A percentile compares a stretch with the other conserved stretches of the same genome.
These are phyloP conservation scores for Arthrobotrys iridis DNA, from an alignment of 2,329 filamentous ascomycete species.

Conservation along the genomic window DNA sequence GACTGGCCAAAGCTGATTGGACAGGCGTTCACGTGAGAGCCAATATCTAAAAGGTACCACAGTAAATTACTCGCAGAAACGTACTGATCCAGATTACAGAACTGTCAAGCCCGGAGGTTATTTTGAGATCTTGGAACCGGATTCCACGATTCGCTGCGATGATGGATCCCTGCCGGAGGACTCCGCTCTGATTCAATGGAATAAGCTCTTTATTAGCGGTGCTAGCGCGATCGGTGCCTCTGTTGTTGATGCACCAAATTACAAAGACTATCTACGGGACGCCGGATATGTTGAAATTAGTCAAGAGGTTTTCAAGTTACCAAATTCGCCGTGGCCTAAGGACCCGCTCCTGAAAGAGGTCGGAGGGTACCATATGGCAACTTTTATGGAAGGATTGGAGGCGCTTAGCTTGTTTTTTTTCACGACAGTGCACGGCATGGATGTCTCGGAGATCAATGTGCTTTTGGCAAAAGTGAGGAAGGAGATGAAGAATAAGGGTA, in stretches of 20 bases:
- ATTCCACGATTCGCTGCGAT: slow-evolving; percentile 30
- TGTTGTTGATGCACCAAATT: slow-evolving; percentile 54
- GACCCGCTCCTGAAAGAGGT: slow-evolving; percentile 64
- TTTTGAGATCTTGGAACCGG: slow-evolving; percentile 55
- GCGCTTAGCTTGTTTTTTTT: slow-evolving; percentile 68
- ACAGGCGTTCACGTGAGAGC: slow-evolving; percentile 60
- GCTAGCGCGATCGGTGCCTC: slow-evolving; percentile 59
- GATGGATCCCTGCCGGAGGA: slow-evolving; percentile 53
- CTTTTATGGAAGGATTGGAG: slow-evolving; percentile 65
- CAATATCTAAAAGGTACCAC: too few species aligned
- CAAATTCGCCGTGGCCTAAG: slow-evolving; percentile 65
- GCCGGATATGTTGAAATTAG: slow-evolving; percentile 64
- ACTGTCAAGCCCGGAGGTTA: slow-evolving; percentile 44
- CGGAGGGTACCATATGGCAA: slow-evolving; percentile 58
- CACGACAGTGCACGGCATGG: slow-evolving; percentile 66
- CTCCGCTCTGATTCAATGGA: slow-evolving; percentile 59
- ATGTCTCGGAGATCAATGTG: slow-evolving; percentile 65
- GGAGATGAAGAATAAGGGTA: slow-evolving; percentile 61
- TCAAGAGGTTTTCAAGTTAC: slow-evolving; percentile 63
- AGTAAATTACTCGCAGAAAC: too few species aligned
- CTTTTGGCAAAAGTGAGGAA: slow-evolving; percentile 66
- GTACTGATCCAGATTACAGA: not conserved
- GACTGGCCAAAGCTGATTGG: slow-evolving; percentile 69
- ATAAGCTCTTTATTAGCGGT: slow-evolving; percentile 57
- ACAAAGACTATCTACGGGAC: slow-evolving; percentile 52